Evolutionary conservation across 2,329 filamentous ascomycete species (phyloP), one percentile per base, ranked within the genome.

Genomic region (Neonectria coccinea): DNA sequence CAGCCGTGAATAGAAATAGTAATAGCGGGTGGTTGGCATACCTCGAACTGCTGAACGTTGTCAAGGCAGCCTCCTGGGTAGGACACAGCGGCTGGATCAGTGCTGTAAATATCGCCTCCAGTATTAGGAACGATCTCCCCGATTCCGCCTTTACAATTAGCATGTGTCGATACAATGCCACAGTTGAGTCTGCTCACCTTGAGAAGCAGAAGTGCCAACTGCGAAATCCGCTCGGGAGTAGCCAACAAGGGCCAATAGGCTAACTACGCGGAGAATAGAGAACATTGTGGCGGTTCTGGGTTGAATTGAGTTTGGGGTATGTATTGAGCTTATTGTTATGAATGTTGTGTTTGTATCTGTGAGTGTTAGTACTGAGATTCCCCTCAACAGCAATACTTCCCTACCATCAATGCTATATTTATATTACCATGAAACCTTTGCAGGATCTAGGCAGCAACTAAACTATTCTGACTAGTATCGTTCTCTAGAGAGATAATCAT

Each of bases 41-140:
- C 44, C 44, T 47, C 11, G 44, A 47, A 47, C 11, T 47, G 44
- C 44, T 47, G 44, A 27, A 47, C 44, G 44, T 47, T 47, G 44
- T 47, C 44, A 27, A 47, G 44, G 10, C 44, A 47, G 20, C 44
- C 44, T 5, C 44, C 44, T 9, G 44, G 44, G 20, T 47, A 47
- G 44, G 44, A 47, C 20, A 47, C 44, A 16, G 44, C 44, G 20
- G 27, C 44, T 14, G 20, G 9, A 47, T 47, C 20, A 25, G 44
- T 47, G 20, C 14, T 25, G 20, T 47, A 47, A 27, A 47, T 16
- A 47, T 47, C 20, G 44, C 44, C 44, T 22, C 44, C 44, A 47
- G 44, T 47, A 22, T 47, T 3, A 16, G 44, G 44, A 27, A 47
- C 44, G 20, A 47, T 27, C 11, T 47, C 44, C 8, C 44, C 44